These are phyloP conservation scores for Escallonia herrerae DNA, from an alignment of 129 eudicot genomes.

Conservation along the genomic window DNA sequence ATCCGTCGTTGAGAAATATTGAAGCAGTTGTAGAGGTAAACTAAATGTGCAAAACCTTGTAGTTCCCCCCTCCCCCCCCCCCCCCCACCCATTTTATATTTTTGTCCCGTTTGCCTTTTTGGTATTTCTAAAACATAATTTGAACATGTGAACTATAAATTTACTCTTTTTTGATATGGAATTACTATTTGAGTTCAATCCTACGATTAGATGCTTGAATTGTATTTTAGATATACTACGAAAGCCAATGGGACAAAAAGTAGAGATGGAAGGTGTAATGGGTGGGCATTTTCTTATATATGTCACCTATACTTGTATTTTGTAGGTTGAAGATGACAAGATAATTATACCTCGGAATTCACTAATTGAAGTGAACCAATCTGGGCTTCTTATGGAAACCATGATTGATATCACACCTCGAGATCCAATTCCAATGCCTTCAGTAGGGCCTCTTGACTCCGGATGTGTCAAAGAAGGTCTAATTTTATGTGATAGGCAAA, in stretches of 20 bases:
- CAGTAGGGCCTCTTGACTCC: slow-evolving; percentile 69
- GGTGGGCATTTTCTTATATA: too few relatives aligned
- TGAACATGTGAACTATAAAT: too few relatives aligned
- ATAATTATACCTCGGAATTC: slow-evolving; percentile 77
- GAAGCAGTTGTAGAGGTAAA: slow-evolving; percentile 92
- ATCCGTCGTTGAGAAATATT: slow-evolving; percentile 67
- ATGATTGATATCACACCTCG: slow-evolving; percentile 89
- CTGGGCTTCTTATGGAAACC: slow-evolving; percentile 94
- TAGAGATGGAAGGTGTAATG: too few relatives aligned
- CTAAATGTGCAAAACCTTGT: background rate
- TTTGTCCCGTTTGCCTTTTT: too few relatives aligned
- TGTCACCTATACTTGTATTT: slow-evolving; percentile 9
- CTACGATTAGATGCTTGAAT: too few relatives aligned
- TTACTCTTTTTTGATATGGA: too few relatives aligned
- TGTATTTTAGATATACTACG: too few relatives aligned
- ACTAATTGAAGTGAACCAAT: slow-evolving; percentile 83
- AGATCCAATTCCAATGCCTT: slow-evolving; percentile 78
- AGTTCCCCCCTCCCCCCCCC: too few relatives aligned
- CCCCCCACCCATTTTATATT: too few relatives aligned
- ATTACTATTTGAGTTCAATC: too few relatives aligned
- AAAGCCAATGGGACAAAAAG: too few relatives aligned
- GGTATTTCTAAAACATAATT: too few relatives aligned
- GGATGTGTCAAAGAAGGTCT: slow-evolving; percentile 75
- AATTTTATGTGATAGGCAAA: slow-evolving; percentile 79
- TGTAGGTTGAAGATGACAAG: slow-evolving; percentile 87